These are phyloP conservation scores for Wallemia ichthyophaga DNA, from an alignment of 1,284 basidiomycete genomes.

Conservation along the genomic window DNA sequence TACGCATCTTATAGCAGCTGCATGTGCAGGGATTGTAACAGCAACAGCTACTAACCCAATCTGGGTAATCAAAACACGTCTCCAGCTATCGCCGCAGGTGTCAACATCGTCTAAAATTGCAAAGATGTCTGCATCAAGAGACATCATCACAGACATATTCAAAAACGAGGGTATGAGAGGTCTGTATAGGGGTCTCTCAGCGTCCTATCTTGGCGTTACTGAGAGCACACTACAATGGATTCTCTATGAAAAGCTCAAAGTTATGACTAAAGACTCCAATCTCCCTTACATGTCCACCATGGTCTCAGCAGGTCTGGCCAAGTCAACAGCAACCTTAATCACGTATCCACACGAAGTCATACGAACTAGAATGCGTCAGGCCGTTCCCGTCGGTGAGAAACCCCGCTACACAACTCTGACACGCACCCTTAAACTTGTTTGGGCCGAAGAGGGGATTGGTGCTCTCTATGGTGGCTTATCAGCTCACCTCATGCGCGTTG, in stretches of 20 bases:
- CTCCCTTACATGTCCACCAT: slow-evolving; percentile 50
- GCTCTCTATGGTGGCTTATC: slow-evolving; percentile 74
- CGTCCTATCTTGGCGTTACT: slow-evolving; percentile 80
- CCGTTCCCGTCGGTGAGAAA: slow-evolving; percentile 21
- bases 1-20: slow-evolving; percentile 63
- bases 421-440: slow-evolving; percentile 58
- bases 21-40: slow-evolving; percentile 51
- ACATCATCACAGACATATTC: slow-evolving; percentile 35
- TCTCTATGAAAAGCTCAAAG: slow-evolving; percentile 63
- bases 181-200: slow-evolving; percentile 80
- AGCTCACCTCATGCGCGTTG: slow-evolving; percentile 82
- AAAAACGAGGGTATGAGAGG: slow-evolving; percentile 55
- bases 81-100: slow-evolving; percentile 29
- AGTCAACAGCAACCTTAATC: slow-evolving; percentile 69
- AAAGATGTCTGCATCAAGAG: slow-evolving; percentile 28
- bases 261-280: slow-evolving; percentile 19
- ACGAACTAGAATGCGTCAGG: slow-evolving; percentile 65
- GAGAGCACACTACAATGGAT: slow-evolving; percentile 97
- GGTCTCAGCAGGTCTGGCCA: slow-evolving; percentile 71
- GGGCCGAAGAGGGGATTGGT: slow-evolving; percentile 61
- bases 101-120: slow-evolving; percentile 9
- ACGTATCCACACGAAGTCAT: slow-evolving; percentile 95
- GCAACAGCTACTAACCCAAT: slow-evolving; percentile 84
- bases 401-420: slow-evolving; percentile 54
- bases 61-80: slow-evolving; percentile 90